phyloP scores from a whole-genome alignment of 2,329 filamentous ascomycete species.

The Neoarthrinium moseri region DNA sequence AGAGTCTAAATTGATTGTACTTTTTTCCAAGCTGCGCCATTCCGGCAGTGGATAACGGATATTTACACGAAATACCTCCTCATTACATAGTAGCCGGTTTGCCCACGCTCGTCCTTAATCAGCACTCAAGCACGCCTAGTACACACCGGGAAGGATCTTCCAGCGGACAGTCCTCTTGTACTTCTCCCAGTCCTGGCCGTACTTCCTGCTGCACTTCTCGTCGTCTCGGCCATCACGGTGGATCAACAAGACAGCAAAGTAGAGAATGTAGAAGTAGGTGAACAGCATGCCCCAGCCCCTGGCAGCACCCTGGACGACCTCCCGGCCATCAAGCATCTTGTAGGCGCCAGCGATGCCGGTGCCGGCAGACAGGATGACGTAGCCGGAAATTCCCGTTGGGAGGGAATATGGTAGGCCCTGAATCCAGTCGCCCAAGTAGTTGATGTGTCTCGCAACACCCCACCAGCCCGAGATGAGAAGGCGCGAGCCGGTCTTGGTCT shows the following conservation, averaged over 20 bases:
- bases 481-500: constrained; percentile 79
- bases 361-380: constrained; percentile 63
- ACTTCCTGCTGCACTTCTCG: constrained; percentile 87
- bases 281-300: constrained; percentile 83
- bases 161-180: constrained; percentile 82
- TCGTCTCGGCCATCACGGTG: constrained; percentile 88
- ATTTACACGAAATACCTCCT: too few relatives aligned
- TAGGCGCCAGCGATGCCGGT: constrained; percentile 50
- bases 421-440: constrained; percentile 93
- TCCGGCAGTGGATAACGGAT: too few relatives aligned
- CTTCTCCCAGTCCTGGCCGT: constrained; percentile 86
- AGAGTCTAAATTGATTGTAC: too few relatives aligned
- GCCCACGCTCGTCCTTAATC: neutral
- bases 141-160: constrained; percentile 81
- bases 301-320: constrained; percentile 69
- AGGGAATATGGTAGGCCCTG: constrained; percentile 90
- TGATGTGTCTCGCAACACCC: constrained; percentile 89
- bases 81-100: too few relatives aligned
- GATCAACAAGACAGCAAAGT: constrained; percentile 83
- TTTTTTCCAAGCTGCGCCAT: too few relatives aligned
- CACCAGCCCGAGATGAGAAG: constrained; percentile 89
- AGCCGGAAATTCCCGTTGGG: constrained; percentile 82
- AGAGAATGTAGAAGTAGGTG: constrained; percentile 92
- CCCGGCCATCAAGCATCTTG: constrained; percentile 58
- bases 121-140: too few relatives aligned